Base-by-base conservation (phyloP, 345 rosid species). In the Anastatica hierochuntica region DNA sequence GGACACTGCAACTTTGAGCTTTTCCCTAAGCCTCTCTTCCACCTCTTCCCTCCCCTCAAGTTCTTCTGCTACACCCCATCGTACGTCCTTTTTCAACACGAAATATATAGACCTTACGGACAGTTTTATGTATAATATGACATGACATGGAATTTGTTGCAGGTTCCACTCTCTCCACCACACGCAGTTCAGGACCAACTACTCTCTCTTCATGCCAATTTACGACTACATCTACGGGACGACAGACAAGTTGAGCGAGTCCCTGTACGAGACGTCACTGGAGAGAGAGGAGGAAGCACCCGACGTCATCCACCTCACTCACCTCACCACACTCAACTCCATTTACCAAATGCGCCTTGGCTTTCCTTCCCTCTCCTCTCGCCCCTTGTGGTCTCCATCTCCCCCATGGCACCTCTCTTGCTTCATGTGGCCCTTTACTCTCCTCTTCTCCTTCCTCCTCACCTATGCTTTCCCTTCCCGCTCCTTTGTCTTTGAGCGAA, bases 131-230 rank as follows among this genome's bases (percentile, higher is more conserved):
- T n/a, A n/a, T n/a, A n/a, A n/a, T n/a, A n/a, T n/a, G n/a, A n/a
- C n/a, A n/a, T n/a, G n/a, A n/a, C n/a, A n/a, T n/a, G n/a, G n/a
- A n/a, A n/a, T n/a, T n/a, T n/a, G n/a, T 54, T 55, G 43, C 46
- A 83, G 86, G 64, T 79, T 67, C 35, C 84, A 78, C 50, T 80
- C 84, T 0, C 56, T 79, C 21, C 88, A 81, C 58, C 88, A 83
- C 53, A 81, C 88, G 0, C 81, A 81, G 19, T 77, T 79, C 31
- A 62, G 78, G 15, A 83, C 81, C 14, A 80, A 83, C 56, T 83
- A 80, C 63, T 54, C 78, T 5, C 77, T 82, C 0, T 79, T 74
- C 67, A 80, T 83, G 90, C 86, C 90, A 1, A 12, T 80, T 3
- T 83, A 80, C 17, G 83, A 82, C 37, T 69, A 63, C 53, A 62